A percentile compares a stretch with the other conserved stretches of the same genome.
phyloP scores from a whole-genome alignment of 2,329 filamentous ascomycete genomes.

The Aspergillus sp. region DNA sequence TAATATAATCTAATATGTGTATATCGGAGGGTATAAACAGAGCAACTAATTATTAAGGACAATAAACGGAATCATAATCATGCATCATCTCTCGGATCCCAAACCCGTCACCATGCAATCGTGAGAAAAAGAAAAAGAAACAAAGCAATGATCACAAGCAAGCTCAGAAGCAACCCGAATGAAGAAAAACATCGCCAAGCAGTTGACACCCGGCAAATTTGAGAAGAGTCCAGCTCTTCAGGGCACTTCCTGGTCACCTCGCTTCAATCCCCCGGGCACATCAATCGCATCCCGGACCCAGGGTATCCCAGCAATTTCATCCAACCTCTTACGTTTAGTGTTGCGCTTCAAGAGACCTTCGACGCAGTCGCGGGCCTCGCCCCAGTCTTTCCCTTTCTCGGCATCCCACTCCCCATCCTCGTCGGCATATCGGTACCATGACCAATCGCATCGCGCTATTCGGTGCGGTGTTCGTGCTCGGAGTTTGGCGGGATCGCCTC shows the following conservation, averaged over 20 bases:
- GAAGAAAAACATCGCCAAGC: neutral
- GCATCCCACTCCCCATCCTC: slow-evolving; percentile 79
- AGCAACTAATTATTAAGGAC: neutral
- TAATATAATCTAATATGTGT: neutral
- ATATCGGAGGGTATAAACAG: slow-evolving; percentile 4
- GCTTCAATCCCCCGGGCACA: slow-evolving; percentile 52
- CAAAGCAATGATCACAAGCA: slow-evolving; percentile 1
- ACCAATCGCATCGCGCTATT: slow-evolving; percentile 94
- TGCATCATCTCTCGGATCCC: slow-evolving; percentile 1
- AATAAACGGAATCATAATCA: slow-evolving; percentile 1
- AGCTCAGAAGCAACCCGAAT: neutral
- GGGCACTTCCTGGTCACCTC: slow-evolving; percentile 45
- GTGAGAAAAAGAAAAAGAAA: slow-evolving; percentile 2
- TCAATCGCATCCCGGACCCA: slow-evolving; percentile 72
- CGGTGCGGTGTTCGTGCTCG: slow-evolving; percentile 78
- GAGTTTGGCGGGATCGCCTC: slow-evolving; percentile 64
- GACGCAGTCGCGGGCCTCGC: slow-evolving; percentile 70
- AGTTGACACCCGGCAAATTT: neutral
- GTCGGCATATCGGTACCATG: slow-evolving; percentile 79
- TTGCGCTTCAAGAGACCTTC: slow-evolving; percentile 78
- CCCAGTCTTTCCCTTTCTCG: slow-evolving; percentile 56
- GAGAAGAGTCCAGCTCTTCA: slow-evolving; percentile 24
- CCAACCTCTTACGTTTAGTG: slow-evolving; percentile 65
- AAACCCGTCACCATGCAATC: slow-evolving; percentile 8
- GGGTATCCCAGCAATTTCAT: slow-evolving; percentile 60